Evolutionary conservation across 495 filamentous ascomycete genomes (phyloP).

Genomic region (Hyaloscypha finlandica): DNA sequence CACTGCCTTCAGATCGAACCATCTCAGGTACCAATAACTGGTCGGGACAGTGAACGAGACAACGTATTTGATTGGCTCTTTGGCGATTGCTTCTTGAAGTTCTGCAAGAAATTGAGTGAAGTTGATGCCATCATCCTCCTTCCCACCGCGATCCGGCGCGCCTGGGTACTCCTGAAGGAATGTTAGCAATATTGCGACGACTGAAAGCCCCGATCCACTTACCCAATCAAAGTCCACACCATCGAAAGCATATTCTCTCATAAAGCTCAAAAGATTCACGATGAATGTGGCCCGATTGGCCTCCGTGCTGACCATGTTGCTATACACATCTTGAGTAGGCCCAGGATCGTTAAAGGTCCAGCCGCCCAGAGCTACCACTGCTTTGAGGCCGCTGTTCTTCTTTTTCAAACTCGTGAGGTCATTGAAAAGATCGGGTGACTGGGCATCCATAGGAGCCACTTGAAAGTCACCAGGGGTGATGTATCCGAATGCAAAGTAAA

Average conservation of each 20-base stretch:
- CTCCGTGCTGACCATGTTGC: slow-evolving; percentile 21
- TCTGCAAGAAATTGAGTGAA: not conserved
- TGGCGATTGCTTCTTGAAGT: not conserved
- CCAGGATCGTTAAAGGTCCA: slow-evolving; percentile 46
- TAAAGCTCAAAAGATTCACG: slow-evolving; percentile 30
- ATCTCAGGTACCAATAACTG: slow-evolving; percentile 50
- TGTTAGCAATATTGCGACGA: no score
- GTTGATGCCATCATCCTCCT: not conserved
- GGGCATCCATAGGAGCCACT: slow-evolving; percentile 11
- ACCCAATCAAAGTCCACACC: slow-evolving; percentile 54
- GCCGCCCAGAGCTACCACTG: slow-evolving; percentile 44
- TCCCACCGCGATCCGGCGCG: slow-evolving; percentile 27
- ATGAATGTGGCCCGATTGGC: slow-evolving; percentile 25
- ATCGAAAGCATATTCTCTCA: slow-evolving; percentile 41
- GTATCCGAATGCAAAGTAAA: slow-evolving; percentile 33
- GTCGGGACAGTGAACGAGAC: slow-evolving; percentile 7
- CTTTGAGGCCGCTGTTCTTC: slow-evolving; percentile 29
- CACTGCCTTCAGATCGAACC: slow-evolving; percentile 57
- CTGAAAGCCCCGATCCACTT: no score
- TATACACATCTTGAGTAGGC: slow-evolving; percentile 32
- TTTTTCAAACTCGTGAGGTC: slow-evolving; percentile 1
- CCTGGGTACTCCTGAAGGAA: slow-evolving; percentile 56
- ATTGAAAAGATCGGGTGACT: not conserved
- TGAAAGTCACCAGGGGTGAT: slow-evolving; percentile 7
- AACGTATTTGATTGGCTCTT: not conserved